These are phyloP conservation scores for Heterococcus sp. DNA, from an alignment of 108 stramenopile species.

Conservation along the genomic window DNA sequence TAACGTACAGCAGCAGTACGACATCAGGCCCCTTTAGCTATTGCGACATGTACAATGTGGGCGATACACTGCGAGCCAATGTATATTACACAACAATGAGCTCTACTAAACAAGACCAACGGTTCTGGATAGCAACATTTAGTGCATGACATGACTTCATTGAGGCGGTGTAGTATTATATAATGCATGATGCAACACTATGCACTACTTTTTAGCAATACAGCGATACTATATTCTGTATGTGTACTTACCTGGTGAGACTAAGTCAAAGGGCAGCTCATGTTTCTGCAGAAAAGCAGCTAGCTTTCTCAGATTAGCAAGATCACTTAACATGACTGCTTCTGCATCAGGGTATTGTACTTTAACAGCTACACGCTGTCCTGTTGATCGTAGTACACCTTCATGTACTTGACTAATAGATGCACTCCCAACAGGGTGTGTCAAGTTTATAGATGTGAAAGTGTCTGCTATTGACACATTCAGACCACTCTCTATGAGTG, in stretches of 20 bases:
- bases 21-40: no score
- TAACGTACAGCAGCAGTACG: no score
- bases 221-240: no score
- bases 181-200: no score
- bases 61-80: no score
- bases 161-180: no score
- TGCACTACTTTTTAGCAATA: no score
- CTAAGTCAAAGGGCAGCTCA: constrained; percentile 5
- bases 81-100: no score
- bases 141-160: no score
- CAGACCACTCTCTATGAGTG: constrained; percentile 3
- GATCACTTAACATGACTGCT: constrained; percentile 1
- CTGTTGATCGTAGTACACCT: not conserved
- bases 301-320: constrained; percentile 3
- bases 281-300: constrained; percentile 6
- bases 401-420: constrained; percentile 16
- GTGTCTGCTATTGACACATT: not conserved
- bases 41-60: no score
- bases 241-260: not conserved
- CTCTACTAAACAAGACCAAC: no score
- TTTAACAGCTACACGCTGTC: constrained; percentile 7
- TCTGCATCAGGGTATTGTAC: constrained; percentile 12
- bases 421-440: constrained; percentile 6
- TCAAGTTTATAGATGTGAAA: not conserved
- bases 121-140: no score